phyloP scores from a whole-genome alignment of 2,329 filamentous ascomycete species.

The Iodosphaeria phyllophila region DNA sequence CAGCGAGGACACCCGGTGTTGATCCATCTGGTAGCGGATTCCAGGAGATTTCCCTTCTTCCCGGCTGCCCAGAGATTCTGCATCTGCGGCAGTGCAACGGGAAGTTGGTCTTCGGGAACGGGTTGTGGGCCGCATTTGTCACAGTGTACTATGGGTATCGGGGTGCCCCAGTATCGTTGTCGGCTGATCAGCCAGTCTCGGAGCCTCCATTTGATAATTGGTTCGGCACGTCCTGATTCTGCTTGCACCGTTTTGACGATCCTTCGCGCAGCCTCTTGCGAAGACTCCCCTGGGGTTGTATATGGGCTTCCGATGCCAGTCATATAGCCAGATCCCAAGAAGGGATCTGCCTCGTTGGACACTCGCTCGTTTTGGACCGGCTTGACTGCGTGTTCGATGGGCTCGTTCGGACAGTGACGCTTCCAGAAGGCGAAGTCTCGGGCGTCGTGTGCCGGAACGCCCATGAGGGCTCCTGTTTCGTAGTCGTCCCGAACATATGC shows the following conservation, averaged over 20 bases:
- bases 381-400: conserved; percentile 44
- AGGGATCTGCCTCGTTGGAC: conserved; percentile 35
- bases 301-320: conserved; percentile 39
- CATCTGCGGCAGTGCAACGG: conserved; percentile 55
- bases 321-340: conserved; percentile 47
- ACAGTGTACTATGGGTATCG: conserved; percentile 80
- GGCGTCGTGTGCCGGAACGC: conserved; percentile 69
- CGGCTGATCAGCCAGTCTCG: conserved; percentile 82
- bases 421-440: conserved; percentile 70
- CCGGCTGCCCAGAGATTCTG: conserved; percentile 48
- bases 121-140: conserved; percentile 57
- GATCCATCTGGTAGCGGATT: conserved; percentile 52
- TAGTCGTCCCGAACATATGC: conserved; percentile 76
- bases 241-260: conserved; percentile 38
- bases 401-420: conserved; percentile 40
- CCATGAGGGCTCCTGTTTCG: conserved; percentile 79
- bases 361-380: too few species aligned
- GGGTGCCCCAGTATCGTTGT: conserved; percentile 84
- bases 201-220: conserved; percentile 59
- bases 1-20: conserved; percentile 63
- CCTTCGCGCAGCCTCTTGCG: conserved; percentile 38
- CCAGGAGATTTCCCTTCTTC: conserved; percentile 60
- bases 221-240: conserved; percentile 35
- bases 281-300: conserved; percentile 47
- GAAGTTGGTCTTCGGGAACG: conserved; percentile 58